phyloP scores from a whole-genome alignment of 257 asterid species.

The Solanum tacnaense region DNA sequence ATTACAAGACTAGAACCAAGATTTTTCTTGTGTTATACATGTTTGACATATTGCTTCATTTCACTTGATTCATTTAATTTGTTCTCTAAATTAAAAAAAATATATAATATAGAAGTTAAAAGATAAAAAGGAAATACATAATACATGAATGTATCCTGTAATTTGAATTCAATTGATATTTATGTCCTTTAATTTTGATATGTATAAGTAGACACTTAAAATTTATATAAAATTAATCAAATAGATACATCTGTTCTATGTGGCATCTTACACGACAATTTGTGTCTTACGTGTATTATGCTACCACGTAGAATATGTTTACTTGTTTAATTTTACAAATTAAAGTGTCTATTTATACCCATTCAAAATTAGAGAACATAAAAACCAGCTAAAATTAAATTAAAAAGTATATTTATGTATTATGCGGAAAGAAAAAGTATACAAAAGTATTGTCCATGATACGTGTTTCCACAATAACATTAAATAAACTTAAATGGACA shows the following conservation, averaged over 20 bases:
- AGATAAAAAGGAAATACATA: background rate
- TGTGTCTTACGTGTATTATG: too few species aligned
- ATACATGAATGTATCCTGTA: too few species aligned
- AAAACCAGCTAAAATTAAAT: too few species aligned
- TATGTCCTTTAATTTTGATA: too few species aligned
- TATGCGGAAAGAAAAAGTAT: background rate
- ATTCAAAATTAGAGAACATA: too few species aligned
- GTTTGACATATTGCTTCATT: background rate
- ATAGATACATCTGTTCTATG: accelerated
- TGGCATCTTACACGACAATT: background rate
- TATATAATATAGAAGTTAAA: background rate
- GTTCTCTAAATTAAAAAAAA: background rate
- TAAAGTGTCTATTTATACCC: too few species aligned
- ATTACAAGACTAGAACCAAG: background rate
- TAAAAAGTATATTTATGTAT: too few species aligned
- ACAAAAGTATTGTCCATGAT: background rate
- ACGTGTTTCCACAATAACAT: background rate
- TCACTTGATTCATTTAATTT: background rate
- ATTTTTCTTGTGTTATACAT: background rate
- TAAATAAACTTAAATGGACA: background rate
- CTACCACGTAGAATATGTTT: background rate
- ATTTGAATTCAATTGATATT: too few species aligned
- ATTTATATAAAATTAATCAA: too few species aligned
- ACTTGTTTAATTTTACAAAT: too few species aligned
- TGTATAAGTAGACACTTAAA: background rate